phyloP scores from a whole-genome alignment of 2,329 filamentous ascomycete species.

The Colletotrichum sp. region DNA sequence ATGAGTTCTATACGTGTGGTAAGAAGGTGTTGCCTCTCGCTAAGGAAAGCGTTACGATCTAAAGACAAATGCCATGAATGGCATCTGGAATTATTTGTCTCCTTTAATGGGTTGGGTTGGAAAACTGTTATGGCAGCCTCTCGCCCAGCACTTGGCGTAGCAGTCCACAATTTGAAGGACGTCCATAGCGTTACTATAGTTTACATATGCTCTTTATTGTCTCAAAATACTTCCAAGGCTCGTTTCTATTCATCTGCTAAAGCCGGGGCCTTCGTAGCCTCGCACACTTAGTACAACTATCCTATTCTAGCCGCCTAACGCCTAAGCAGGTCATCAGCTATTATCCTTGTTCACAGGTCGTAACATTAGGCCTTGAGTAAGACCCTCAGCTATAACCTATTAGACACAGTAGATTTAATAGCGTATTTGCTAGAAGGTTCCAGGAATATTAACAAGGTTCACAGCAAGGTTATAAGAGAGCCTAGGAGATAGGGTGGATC shows the following conservation, averaged over 20 bases:
- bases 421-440: too few species aligned
- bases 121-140: background rate
- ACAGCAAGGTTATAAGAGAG: too few species aligned
- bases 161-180: background rate
- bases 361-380: too few species aligned
- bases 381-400: too few species aligned
- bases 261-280: background rate
- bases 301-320: too few species aligned
- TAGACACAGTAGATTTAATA: too few species aligned
- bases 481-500: too few species aligned
- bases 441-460: too few species aligned
- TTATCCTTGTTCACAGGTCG: too few species aligned
- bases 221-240: background rate
- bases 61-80: background rate
- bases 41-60: background rate
- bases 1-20: background rate
- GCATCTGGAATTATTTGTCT: background rate
- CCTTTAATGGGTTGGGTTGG: background rate
- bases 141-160: rapidly evolving
- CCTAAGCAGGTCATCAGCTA: too few species aligned
- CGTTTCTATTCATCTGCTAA: background rate
- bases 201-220: background rate
- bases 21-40: background rate
- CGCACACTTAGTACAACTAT: background rate
- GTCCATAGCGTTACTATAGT: background rate